These are phyloP conservation scores for Typha latifolia DNA, from an alignment of 176 grass and related monocot species.

Conservation along the genomic window DNA sequence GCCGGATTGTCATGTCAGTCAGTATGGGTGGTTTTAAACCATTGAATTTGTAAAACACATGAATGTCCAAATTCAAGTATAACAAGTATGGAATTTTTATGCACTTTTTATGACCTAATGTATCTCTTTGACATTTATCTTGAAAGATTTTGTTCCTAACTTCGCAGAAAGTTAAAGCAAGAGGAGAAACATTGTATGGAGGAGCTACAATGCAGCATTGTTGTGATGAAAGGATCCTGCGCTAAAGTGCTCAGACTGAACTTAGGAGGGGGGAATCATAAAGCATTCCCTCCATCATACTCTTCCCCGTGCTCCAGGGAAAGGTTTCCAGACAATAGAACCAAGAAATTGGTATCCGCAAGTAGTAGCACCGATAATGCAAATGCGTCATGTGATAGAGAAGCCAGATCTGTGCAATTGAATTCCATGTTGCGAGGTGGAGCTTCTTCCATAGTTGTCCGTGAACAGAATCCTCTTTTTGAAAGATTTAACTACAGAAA, in stretches of 20 bases:
- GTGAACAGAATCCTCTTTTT: constrained; percentile 15
- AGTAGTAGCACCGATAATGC: background rate
- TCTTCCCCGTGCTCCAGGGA: background rate
- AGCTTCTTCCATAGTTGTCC: constrained; percentile 9
- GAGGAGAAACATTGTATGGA: constrained; percentile 23
- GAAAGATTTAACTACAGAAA: constrained; percentile 1
- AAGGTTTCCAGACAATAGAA: background rate
- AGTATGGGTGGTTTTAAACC: no score
- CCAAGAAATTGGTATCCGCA: background rate
- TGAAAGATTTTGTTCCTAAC: background rate
- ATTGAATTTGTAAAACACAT: no score
- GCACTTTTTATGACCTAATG: no score
- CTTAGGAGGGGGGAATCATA: constrained; percentile 11
- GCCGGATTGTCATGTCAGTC: no score
- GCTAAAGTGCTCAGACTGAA: constrained; percentile 25
- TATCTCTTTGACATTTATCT: background rate
- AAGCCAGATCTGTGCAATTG: background rate
- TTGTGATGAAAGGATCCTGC: constrained; percentile 19
- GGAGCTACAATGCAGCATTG: constrained; percentile 26
- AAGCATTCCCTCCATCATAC: constrained; percentile 8
- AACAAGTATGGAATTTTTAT: no score
- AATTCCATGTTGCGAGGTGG: background rate
- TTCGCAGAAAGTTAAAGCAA: constrained; percentile 20
- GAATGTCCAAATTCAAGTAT: no score
- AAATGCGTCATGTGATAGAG: background rate